These are phyloP conservation scores for Kwoniella mangroviensis DNA, from an alignment of 768 basidiomycete species.

Conservation along the genomic window DNA sequence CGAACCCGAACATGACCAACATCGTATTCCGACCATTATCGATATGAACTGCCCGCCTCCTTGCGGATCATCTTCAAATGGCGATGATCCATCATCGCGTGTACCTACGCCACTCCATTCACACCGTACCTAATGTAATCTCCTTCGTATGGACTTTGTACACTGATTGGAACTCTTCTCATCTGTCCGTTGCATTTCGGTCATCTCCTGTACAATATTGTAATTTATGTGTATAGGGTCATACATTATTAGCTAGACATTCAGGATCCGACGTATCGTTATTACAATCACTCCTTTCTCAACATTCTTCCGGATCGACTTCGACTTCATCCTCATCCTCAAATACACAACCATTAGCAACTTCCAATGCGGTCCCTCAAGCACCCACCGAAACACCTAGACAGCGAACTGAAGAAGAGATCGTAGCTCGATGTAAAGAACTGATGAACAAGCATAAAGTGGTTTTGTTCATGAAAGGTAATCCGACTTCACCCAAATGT, in stretches of 20 bases:
- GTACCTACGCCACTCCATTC: constrained; percentile 15
- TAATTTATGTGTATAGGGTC: constrained; percentile 67
- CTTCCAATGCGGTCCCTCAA: constrained; percentile 43
- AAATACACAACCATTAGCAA: constrained; percentile 51
- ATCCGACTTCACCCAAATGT: constrained; percentile 75
- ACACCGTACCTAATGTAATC: neutral
- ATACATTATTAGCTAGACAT: constrained; percentile 77
- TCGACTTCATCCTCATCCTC: constrained; percentile 30
- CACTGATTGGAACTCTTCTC: neutral
- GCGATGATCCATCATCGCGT: constrained; percentile 4
- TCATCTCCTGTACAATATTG: constrained; percentile 1
- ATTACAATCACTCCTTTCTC: constrained; percentile 68
- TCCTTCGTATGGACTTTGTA: neutral
- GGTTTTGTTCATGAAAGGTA: constrained; percentile 91
- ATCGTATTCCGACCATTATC: neutral
- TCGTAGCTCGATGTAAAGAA: constrained; percentile 66
- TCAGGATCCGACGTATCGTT: constrained; percentile 75
- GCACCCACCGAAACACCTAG: constrained; percentile 32
- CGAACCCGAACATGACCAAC: constrained; percentile 6
- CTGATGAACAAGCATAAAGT: constrained; percentile 81
- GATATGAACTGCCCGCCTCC: neutral
- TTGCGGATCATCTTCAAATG: neutral
- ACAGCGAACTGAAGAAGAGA: constrained; percentile 68
- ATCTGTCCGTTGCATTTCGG: neutral
- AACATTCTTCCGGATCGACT: constrained; percentile 61